Conservation (phyloP, 768 basidiomycete genomes). For the Tulasnella sp. region DNA sequence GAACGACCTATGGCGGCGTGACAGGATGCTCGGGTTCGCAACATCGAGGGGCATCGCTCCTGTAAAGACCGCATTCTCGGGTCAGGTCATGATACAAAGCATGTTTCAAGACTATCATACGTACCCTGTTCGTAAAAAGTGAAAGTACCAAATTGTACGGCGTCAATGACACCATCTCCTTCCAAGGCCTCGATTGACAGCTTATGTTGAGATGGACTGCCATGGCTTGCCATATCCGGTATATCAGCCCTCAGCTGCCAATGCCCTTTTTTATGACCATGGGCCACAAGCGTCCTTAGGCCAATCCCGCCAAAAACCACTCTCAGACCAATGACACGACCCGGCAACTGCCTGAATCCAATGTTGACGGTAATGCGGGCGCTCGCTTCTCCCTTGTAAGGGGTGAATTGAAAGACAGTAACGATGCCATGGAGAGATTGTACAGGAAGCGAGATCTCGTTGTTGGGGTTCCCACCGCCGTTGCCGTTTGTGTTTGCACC, state of each 20-base stretch:
- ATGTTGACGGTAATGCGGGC: slow-evolving; percentile 54
- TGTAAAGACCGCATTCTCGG: neutral
- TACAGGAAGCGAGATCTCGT: slow-evolving; percentile 23
- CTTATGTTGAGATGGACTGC: slow-evolving; percentile 34
- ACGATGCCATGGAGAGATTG: slow-evolving; percentile 46
- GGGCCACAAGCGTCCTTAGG: slow-evolving; percentile 49
- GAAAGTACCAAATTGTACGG: slow-evolving; percentile 62
- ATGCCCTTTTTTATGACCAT: slow-evolving; percentile 28
- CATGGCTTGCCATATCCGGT: slow-evolving; percentile 41
- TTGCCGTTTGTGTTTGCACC: too few species aligned
- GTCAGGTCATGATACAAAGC: neutral
- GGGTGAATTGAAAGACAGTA: slow-evolving; percentile 54
- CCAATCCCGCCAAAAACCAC: slow-evolving; percentile 64
- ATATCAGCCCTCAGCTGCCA: slow-evolving; percentile 59
- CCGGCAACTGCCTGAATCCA: slow-evolving; percentile 39
- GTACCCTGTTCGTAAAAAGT: slow-evolving; percentile 46
- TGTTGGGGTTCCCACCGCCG: too few species aligned
- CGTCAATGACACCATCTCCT: slow-evolving; percentile 44
- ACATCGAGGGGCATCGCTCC: slow-evolving; percentile 1
- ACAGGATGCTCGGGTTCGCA: neutral
- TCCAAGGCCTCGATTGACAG: slow-evolving; percentile 51
- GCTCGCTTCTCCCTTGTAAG: slow-evolving; percentile 52
- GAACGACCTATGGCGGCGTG: slow-evolving; percentile 1
- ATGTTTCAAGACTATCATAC: neutral
- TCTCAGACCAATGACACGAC: slow-evolving; percentile 49